Evolutionary conservation across 1,284 basidiomycete genomes (phyloP).

Genomic region (Coriolopsis trogii): DNA sequence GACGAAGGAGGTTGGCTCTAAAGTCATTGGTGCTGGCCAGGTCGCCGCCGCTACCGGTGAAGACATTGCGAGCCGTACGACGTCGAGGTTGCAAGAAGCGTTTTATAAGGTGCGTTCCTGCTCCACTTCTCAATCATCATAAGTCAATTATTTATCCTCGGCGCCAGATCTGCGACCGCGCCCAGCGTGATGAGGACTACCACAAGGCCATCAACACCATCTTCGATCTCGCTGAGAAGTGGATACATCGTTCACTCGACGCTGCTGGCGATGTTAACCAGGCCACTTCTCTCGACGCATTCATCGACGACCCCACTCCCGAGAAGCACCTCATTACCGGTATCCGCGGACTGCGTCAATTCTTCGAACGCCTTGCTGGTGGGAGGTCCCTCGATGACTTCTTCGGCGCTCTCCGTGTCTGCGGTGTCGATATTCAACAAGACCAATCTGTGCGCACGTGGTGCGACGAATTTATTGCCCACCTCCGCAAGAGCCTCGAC

Average conservation of each 20-base stretch:
- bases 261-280: slow-evolving; percentile 46
- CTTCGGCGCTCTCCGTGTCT: slow-evolving; percentile 40
- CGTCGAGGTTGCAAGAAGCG: slow-evolving; percentile 47
- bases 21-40: slow-evolving; percentile 56
- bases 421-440: slow-evolving; percentile 46
- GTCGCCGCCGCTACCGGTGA: slow-evolving; percentile 42
- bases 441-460: slow-evolving; percentile 51
- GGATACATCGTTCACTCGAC: slow-evolving; percentile 55
- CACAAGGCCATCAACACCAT: slow-evolving; percentile 56
- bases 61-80: slow-evolving; percentile 46
- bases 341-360: slow-evolving; percentile 44
- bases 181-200: slow-evolving; percentile 60
- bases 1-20: slow-evolving; percentile 56
- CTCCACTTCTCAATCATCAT: not conserved
- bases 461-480: slow-evolving; percentile 51
- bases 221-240: slow-evolving; percentile 57
- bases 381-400: slow-evolving; percentile 49
- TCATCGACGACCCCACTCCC: slow-evolving; percentile 59
- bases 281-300: slow-evolving; percentile 47
- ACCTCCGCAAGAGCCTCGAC: slow-evolving; percentile 48
- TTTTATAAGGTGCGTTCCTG: slow-evolving; percentile 48
- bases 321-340: slow-evolving; percentile 58
- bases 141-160: not conserved
- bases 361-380: slow-evolving; percentile 53
- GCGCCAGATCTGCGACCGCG: slow-evolving; percentile 59